Evolutionary conservation across 2,329 filamentous ascomycete species (phyloP), one percentile per base, ranked within the genome.

Genomic region (Xylaria sp.): DNA sequence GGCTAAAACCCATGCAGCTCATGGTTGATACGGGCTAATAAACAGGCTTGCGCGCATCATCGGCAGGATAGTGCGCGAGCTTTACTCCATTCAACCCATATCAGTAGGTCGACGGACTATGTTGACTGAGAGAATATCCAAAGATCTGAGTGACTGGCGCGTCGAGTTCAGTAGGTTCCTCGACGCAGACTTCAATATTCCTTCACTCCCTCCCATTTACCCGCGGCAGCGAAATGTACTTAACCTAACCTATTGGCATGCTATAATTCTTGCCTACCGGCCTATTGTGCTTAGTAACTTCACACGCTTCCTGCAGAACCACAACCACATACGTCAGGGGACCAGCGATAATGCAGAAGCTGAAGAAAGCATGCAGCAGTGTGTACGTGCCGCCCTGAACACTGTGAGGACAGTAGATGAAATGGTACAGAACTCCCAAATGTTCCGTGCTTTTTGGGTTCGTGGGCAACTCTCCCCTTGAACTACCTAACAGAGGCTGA

Each of bases 211-310:
- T 2, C 79, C 80, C 1, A 79, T 82, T 5, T 81, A 79, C 49
- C 80, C 80, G 56, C 75, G 81, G 0, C 81, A 83, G 59, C 76
- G 79, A 0, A 80, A 82, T 27, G 79, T 82, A 0, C 69, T 83
- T 1, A 81, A 81, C 45, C 65, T 82, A 3, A 77, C 81, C 1
- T 82, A 79, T 53, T 82, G 79, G 78, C 81, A 83, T 57, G 78
- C 81, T 1, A 74, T 78, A 13, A 80, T 83, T 5, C 76, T 82
- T 2, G 78, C 77, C 0, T 75, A 82, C 50, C 73, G 81, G 0
- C 80, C 79, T 4, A 79, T 78, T 13, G 71, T 82, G 0, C 62
- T 80, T 0, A 79, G 76, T 10, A 80, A 78, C 51, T 79, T 81
- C 63, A 67, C 75, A 22, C 68, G 72, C 3, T 61, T 76, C 56